These are phyloP conservation scores for Botryococcus braunii DNA, from an alignment of 163 green algal species.

Conservation along the genomic window DNA sequence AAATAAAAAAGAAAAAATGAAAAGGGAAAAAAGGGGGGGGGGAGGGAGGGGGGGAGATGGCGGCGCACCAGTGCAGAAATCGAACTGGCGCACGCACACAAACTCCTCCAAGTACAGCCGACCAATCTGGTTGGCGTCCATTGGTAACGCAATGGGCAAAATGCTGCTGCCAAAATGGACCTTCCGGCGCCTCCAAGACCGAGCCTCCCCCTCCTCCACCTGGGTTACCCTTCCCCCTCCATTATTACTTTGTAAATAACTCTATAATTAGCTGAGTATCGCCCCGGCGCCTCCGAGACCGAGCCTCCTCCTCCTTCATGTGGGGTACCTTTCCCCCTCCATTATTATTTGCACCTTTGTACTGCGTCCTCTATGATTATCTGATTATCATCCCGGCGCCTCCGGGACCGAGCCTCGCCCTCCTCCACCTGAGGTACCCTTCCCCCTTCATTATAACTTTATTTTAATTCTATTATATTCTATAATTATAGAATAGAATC, in stretches of 20 bases:
- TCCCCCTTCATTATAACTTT: not conserved
- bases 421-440: not conserved
- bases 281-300: not conserved
- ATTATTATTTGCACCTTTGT: not conserved
- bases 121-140: constrained; percentile 27
- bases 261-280: too few relatives aligned
- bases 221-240: constrained; percentile 3
- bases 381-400: not conserved
- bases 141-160: constrained; percentile 33
- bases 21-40: too few relatives aligned
- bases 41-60: not conserved
- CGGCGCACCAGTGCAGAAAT: constrained; percentile 20
- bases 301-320: not conserved
- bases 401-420: not conserved
- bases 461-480: not conserved
- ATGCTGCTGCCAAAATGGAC: constrained; percentile 38
- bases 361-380: not conserved
- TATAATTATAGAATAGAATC: too few relatives aligned
- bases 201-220: constrained; percentile 16
- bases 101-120: constrained; percentile 26
- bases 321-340: not conserved
- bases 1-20: too few relatives aligned
- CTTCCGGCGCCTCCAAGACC: not conserved
- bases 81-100: constrained; percentile 32
- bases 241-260: too few relatives aligned